Evolutionary conservation across 345 rosid species (phyloP), one percentile per base, ranked within the genome.

Genomic region (Salix dunnii): DNA sequence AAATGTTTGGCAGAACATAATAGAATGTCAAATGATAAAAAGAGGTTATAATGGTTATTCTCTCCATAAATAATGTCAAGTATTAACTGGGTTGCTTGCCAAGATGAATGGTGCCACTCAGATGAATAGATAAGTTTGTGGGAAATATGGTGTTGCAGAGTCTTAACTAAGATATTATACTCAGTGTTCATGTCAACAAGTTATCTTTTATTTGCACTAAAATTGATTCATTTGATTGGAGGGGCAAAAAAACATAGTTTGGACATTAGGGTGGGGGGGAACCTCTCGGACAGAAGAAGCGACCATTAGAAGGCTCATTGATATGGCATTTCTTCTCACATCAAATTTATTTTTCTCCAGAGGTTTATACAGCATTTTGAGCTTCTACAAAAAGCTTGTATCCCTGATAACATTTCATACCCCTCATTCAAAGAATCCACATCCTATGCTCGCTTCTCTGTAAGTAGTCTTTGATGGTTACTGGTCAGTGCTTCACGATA

Each of bases 281-380:
- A 5, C 4, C 36, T 33, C 36, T 33, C 36, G 36, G 36, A 33
- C 36, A 33, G 36, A 33, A 5, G 49, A 75, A 30, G 70, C 62
- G 33, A 8, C 17, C 42, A 35, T 36, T 5, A 16, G 62, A 25
- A 25, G 18, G 14, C 40, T 51, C 11, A 0, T 28, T 20, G 60
- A 6, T 13, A 4, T 70, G 30, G 42, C 17, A 42, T 77, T 71
- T 70, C 25, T 72, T 7, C 67, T 80, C 55, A 60, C 61, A 48
- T 62, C 36, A 72, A 42, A 31, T 72, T 70, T 36, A 21, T 43
- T 71, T 68, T 65, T 65, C 31, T 84, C 74, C 93, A 94, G 99
- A 92, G 90, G 84, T 96, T 96, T 65, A 76, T 72, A 46, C 99
- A 96, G 87, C 99, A 94, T 85, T 96, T 96, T 82, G 98, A 90